These are phyloP conservation scores for Ophiostoma angusticollis DNA, from an alignment of 2,329 filamentous ascomycete genomes.

Conservation along the genomic window DNA sequence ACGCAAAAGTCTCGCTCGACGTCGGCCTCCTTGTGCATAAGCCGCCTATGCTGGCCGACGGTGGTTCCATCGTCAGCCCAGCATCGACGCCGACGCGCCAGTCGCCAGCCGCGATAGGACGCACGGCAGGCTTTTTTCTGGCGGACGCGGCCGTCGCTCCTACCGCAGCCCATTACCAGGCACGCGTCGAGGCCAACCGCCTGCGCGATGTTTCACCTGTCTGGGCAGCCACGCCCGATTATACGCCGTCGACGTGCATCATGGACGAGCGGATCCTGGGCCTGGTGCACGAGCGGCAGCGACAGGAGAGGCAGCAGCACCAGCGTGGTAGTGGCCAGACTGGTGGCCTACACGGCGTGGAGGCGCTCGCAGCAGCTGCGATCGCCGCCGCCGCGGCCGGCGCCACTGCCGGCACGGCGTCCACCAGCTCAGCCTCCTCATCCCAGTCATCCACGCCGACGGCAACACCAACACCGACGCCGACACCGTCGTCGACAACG, in stretches of 20 bases:
- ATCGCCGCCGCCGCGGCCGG: not conserved
- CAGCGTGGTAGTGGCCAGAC: no score
- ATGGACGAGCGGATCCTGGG: slow-evolving; percentile 6
- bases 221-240: slow-evolving; percentile 6
- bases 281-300: not conserved
- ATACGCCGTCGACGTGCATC: slow-evolving; percentile 5
- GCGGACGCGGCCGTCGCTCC: not conserved
- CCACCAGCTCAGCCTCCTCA: no score
- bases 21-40: slow-evolving; percentile 4
- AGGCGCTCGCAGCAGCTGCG: not conserved
- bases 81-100: no score
- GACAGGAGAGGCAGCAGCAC: not conserved
- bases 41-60: not conserved
- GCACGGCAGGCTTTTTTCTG: no score
- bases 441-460: no score
- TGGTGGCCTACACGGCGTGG: no score
- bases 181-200: slow-evolving; percentile 7
- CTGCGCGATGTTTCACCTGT: slow-evolving; percentile 6
- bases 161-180: not conserved
- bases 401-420: not conserved
- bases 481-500: not conserved
- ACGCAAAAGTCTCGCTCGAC: slow-evolving; percentile 5
- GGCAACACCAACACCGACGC: not conserved
- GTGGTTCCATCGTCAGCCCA: no score
- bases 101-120: no score